phyloP scores from a whole-genome alignment of 1,139 yeast species.

The Pneumocystis carinii region DNA sequence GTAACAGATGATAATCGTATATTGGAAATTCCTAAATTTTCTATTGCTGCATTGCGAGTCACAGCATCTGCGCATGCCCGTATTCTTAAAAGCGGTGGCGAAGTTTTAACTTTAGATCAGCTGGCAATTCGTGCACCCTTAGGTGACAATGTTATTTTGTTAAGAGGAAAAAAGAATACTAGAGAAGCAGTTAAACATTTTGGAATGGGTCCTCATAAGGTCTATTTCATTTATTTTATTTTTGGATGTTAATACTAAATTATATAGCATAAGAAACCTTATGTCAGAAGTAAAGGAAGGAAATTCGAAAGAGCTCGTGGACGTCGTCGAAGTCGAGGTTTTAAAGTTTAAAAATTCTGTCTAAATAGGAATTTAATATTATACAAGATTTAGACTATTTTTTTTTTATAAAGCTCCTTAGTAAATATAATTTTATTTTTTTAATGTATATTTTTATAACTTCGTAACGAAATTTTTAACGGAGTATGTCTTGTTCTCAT shows the following conservation, averaged over 20 bases:
- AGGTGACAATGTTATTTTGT: constrained; percentile 94
- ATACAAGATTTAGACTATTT: neutral
- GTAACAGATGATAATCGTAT: constrained; percentile 96
- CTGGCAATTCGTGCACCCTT: constrained; percentile 98
- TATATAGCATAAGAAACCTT: constrained; percentile 79
- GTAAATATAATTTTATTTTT: neutral
- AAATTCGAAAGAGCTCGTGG: constrained; percentile 99
- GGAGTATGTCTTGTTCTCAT: neutral
- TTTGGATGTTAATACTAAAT: neutral
- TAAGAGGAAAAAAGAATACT: constrained; percentile 97
- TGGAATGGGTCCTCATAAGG: constrained; percentile 97
- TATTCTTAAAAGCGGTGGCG: constrained; percentile 98
- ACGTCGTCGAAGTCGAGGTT: constrained; percentile 98
- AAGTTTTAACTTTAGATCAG: constrained; percentile 97
- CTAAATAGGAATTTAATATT: neutral
- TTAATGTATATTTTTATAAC: neutral
- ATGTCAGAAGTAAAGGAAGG: constrained; percentile 94
- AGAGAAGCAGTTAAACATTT: constrained; percentile 99
- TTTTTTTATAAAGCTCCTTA: neutral
- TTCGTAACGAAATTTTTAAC: neutral
- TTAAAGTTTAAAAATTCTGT: constrained; percentile 74
- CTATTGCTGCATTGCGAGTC: constrained; percentile 98
- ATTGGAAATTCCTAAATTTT: constrained; percentile 85
- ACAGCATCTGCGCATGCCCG: constrained; percentile 98
- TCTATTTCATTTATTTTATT: neutral